Base-by-base conservation (phyloP, 352 stramenopile species). In the Thraustochytrium sp. region DNA sequence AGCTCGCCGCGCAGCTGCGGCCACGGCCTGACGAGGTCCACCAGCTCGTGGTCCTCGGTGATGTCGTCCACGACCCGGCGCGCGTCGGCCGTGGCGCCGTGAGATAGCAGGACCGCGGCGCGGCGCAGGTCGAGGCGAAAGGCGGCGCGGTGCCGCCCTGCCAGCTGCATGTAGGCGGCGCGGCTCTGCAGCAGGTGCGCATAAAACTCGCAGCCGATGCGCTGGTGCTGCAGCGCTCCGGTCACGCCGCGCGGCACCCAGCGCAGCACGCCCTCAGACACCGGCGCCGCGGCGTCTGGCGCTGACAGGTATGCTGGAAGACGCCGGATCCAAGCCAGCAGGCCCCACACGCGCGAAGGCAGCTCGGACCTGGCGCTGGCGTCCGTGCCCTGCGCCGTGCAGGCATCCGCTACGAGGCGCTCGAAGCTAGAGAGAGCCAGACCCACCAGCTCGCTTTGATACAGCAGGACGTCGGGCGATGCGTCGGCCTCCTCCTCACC, bases 381-480 rank as follows among this genome's bases (percentile, higher is more conserved):
- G n/a, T n/a, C n/a, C n/a, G n/a, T n/a, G n/a, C n/a, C n/a, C n/a
- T n/a, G n/a, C n/a, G 16, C 65, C 65, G 42, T 26, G 65, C 31
- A 75, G 49, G 26, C 65, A 26, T 62, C 42, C 8, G 65, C 65
- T 11, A 77, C 46, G 34, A 77, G 42, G 29, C 64, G 40, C 46
- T 77, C 42, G 23, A 62, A 77, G 46, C 65, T 46, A 5, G 65
- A 77, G 9, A n/a, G 29, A 16, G 65, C 65, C 8, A 62, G 64
- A 21, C 36, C 48, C 13, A 72, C 26, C 18, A 80, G 68, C 51
- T 80, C 68, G 53, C 31, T 63, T n/a, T 80, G 68, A 26, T 80
- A 80, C 53, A 80, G 9, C 13, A 61, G 40, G 11, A 51, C 53
- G 23, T 80, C 44, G 8, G 48, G 48, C 26, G 23, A 18, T 3